Percentiles rank a stretch among this genome's conserved stretches.
Conservation (phyloP, 345 rosid genomes). For the Ailanthus altissimus region DNA sequence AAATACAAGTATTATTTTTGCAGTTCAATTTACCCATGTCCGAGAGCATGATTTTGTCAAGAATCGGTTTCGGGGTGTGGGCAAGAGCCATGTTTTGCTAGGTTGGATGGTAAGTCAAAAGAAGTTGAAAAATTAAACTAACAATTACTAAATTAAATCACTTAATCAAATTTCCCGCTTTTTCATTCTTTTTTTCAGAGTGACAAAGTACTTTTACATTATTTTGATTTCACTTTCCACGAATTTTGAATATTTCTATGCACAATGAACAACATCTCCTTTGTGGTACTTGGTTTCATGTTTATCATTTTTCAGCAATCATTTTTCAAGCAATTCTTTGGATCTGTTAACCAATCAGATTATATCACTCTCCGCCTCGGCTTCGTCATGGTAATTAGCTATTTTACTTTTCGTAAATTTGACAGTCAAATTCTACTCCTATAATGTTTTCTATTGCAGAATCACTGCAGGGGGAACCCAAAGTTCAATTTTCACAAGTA, state of each 20-base stretch:
- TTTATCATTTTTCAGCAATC: constrained; percentile 56
- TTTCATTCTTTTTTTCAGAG: neutral
- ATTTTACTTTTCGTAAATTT: neutral
- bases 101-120: constrained; percentile 71
- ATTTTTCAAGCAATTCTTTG: constrained; percentile 85
- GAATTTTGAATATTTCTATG: neutral
- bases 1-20: neutral
- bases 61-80: constrained; percentile 64
- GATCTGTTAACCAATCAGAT: constrained; percentile 73
- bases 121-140: neutral
- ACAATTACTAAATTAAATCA: neutral
- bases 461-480: constrained; percentile 72
- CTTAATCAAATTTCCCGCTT: neutral
- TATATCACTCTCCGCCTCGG: constrained; percentile 76
- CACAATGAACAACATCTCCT: neutral
- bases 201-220: neutral
- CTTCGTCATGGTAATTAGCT: constrained; percentile 63
- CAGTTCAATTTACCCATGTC: constrained; percentile 59
- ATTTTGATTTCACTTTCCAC: too few relatives aligned
- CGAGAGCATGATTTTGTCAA: constrained; percentile 73
- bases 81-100: constrained; percentile 48
- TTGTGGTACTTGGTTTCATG: neutral
- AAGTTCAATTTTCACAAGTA: constrained; percentile 84
- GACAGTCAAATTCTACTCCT: neutral
- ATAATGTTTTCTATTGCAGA: constrained; percentile 36